Evolutionary conservation across 805 yeast genomes (phyloP).

Genomic region (Sungouiella thailandica): DNA sequence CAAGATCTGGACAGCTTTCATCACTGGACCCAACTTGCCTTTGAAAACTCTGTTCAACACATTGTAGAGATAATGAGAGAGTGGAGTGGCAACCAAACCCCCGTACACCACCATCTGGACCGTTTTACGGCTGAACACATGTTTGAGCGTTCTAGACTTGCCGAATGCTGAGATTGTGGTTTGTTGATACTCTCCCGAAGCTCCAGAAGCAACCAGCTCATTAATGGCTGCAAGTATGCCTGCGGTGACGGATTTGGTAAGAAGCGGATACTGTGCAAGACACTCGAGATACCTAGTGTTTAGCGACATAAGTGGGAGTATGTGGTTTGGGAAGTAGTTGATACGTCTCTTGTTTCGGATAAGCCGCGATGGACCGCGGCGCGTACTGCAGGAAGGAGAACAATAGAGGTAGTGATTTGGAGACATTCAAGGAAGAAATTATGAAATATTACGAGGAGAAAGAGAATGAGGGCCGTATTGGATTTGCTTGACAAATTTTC

Average conservation of each 20-base stretch:
- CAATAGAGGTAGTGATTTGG: too few relatives aligned
- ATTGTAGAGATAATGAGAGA: slow-evolving; percentile 50
- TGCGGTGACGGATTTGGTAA: slow-evolving; percentile 56
- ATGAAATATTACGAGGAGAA: too few relatives aligned
- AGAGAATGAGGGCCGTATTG: too few relatives aligned
- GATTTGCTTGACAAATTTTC: too few relatives aligned
- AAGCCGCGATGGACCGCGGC: too few relatives aligned
- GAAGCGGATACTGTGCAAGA: slow-evolving; percentile 46
- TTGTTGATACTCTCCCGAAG: slow-evolving; percentile 42
- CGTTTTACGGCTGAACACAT: slow-evolving; percentile 41
- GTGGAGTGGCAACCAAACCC: slow-evolving; percentile 49
- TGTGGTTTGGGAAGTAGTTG: too few relatives aligned
- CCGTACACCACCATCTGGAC: slow-evolving; percentile 56
- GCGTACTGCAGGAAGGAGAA: too few relatives aligned
- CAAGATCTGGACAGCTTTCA: slow-evolving; percentile 46
- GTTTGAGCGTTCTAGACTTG: slow-evolving; percentile 25
- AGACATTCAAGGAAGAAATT: too few relatives aligned
- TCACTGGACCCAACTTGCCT: slow-evolving; percentile 33
- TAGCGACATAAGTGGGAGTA: slow-evolving; percentile 9
- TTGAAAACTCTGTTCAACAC: slow-evolving; percentile 39
- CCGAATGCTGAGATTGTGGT: slow-evolving; percentile 9
- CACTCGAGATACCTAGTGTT: slow-evolving; percentile 33
- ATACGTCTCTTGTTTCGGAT: too few relatives aligned
- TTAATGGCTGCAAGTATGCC: slow-evolving; percentile 52
- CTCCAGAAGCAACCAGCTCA: slow-evolving; percentile 50